A percentile compares a stretch with the other conserved stretches of the same genome.
Evolutionary conservation across 2,329 filamentous ascomycete species (phyloP).

Genomic region (Scolecobasidium constrictum): DNA sequence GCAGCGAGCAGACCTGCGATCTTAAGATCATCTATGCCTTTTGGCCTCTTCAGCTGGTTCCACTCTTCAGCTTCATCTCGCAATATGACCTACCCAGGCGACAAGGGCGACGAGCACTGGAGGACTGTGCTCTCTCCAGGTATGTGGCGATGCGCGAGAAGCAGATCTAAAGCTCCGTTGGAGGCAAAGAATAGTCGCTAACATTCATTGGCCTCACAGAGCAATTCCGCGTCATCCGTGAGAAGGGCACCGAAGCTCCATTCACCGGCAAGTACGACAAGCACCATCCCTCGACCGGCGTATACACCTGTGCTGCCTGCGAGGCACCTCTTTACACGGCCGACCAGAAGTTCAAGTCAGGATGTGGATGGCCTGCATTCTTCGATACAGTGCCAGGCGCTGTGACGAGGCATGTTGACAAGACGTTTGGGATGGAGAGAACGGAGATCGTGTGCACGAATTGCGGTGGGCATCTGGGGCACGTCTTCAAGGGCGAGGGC

Average conservation of each 20-base stretch:
- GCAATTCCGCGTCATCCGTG: slow-evolving; percentile 60
- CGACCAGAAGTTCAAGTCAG: slow-evolving; percentile 87
- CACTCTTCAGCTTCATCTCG: slow-evolving; percentile 32
- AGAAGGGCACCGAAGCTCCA: slow-evolving; percentile 83
- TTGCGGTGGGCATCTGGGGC: slow-evolving; percentile 84
- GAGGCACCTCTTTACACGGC: slow-evolving; percentile 83
- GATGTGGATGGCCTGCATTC: slow-evolving; percentile 96
- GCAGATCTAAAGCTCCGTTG: no score
- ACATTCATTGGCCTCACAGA: slow-evolving; percentile 1
- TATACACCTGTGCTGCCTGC: slow-evolving; percentile 84
- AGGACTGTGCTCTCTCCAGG: slow-evolving; percentile 67
- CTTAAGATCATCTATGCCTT: slow-evolving; percentile 52
- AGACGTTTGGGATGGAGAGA: slow-evolving; percentile 66
- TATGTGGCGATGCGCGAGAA: slow-evolving; percentile 31
- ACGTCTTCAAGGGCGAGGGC: slow-evolving; percentile 86
- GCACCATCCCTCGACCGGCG: slow-evolving; percentile 63
- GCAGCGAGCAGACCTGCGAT: neutral
- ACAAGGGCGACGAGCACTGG: slow-evolving; percentile 80
- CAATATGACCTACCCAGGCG: slow-evolving; percentile 66
- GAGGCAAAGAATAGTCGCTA: no score
- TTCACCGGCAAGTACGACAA: slow-evolving; percentile 78
- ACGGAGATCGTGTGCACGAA: slow-evolving; percentile 93
- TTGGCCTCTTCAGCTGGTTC: slow-evolving; percentile 71
- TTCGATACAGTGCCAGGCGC: slow-evolving; percentile 91
- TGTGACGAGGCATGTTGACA: slow-evolving; percentile 71